Conservation (phyloP, 139 green algal species). For the Micractinium sp. region DNA sequence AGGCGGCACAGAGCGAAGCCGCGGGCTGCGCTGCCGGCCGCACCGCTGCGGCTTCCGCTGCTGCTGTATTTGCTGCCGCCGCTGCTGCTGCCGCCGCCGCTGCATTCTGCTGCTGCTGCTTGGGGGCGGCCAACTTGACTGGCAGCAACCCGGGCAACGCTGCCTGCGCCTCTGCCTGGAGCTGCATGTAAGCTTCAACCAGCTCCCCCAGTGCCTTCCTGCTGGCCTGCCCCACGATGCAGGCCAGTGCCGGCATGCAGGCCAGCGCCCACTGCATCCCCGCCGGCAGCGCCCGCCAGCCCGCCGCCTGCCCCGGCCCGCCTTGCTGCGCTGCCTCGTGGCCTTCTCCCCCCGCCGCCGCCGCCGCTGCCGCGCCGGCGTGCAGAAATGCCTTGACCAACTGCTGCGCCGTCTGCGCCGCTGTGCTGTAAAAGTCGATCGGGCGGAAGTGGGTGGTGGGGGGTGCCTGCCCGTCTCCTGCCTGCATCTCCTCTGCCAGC, state of each 20-base stretch:
- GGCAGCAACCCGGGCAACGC: neutral
- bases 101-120: neutral
- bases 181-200: neutral
- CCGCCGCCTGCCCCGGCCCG: neutral
- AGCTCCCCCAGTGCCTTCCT: neutral
- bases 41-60: neutral
- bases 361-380: neutral
- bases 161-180: neutral
- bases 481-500: neutral
- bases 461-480: neutral
- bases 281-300: conserved; percentile 3
- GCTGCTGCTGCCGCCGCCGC: neutral
- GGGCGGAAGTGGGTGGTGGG: too few species aligned
- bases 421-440: neutral
- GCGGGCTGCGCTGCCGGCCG: neutral
- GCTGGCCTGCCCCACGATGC: neutral
- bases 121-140: neutral
- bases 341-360: neutral
- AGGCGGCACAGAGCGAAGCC: neutral
- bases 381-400: neutral
- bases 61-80: neutral
- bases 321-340: neutral
- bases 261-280: conserved; percentile 16
- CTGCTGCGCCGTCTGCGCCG: neutral
- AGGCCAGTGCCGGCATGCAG: neutral